Conservation (phyloP, 345 rosid species). For the Populus ilicifolia region DNA sequence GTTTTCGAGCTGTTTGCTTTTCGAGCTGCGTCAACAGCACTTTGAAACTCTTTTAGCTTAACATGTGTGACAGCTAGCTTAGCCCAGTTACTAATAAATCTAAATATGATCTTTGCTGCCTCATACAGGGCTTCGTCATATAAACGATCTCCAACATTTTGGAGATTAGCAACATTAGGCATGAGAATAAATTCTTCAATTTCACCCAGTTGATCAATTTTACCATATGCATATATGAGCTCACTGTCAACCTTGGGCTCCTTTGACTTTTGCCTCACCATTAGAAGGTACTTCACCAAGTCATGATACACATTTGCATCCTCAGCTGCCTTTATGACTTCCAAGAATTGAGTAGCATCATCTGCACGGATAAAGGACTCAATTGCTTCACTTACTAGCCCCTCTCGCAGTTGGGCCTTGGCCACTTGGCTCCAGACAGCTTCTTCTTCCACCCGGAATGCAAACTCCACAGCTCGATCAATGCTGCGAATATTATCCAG, state of each 20-base stretch:
- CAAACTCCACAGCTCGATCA: conserved; percentile 91
- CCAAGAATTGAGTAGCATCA: conserved; percentile 72
- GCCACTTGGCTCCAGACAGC: conserved; percentile 98
- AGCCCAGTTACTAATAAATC: conserved; percentile 95
- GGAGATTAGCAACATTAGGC: conserved; percentile 97
- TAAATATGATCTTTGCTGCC: conserved; percentile 90
- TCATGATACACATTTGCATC: conserved; percentile 78
- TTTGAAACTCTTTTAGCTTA: conserved; percentile 85
- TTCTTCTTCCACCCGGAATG: conserved; percentile 96
- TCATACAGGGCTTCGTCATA: conserved; percentile 79
- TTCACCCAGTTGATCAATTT: conserved; percentile 74
- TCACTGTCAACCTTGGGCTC: conserved; percentile 96
- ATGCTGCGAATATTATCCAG: conserved; percentile 64
- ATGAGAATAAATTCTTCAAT: conserved; percentile 89
- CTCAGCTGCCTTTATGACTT: conserved; percentile 68
- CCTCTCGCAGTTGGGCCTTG: conserved; percentile 87
- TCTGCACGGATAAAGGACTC: conserved; percentile 96
- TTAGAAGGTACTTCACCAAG: conserved; percentile 83
- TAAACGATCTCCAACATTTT: conserved; percentile 85
- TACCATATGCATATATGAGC: conserved; percentile 80
- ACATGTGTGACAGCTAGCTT: conserved; percentile 91
- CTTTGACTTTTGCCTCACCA: conserved; percentile 95
- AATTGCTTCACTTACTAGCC: conserved; percentile 90
- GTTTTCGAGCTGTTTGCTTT: conserved; percentile 97
- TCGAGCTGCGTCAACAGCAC: conserved; percentile 97